phyloP scores from a whole-genome alignment of 139 green algal genomes.

The Asterochloris sp. region DNA sequence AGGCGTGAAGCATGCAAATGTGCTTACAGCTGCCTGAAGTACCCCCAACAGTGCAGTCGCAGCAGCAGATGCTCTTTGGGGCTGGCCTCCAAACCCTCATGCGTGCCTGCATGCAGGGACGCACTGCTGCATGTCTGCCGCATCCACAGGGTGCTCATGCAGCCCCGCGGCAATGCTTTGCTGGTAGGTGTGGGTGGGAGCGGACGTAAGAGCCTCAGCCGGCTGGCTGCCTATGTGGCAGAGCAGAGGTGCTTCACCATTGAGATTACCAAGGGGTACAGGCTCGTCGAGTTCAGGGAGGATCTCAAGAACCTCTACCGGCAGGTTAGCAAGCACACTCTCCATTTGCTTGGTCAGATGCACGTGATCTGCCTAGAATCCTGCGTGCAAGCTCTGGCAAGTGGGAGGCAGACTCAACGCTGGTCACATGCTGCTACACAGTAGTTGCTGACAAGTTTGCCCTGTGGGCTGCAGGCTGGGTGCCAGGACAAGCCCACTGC shows the following conservation, averaged over 20 bases:
- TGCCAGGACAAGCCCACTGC: constrained; percentile 62
- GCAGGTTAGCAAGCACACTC: constrained; percentile 18
- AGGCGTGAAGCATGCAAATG: neutral
- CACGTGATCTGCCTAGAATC: no score
- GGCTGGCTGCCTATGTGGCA: constrained; percentile 75
- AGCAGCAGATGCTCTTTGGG: no score
- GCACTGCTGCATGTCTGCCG: constrained; percentile 78
- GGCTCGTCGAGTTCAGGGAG: constrained; percentile 18
- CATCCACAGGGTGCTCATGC: constrained; percentile 73
- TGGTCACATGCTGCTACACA: neutral
- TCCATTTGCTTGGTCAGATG: no score
- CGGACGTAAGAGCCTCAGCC: constrained; percentile 72
- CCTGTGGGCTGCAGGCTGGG: constrained; percentile 43
- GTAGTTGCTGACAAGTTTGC: neutral
- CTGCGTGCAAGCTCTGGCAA: no score
- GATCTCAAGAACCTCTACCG: constrained; percentile 64
- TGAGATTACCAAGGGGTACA: constrained; percentile 64
- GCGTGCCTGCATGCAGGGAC: constrained; percentile 36
- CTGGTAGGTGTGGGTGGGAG: constrained; percentile 82
- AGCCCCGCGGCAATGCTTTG: constrained; percentile 80
- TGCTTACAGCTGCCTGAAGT: neutral
- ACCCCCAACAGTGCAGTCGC: neutral
- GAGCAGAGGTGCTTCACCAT: constrained; percentile 78
- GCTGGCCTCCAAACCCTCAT: neutral
- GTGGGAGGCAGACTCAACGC: neutral